Conservation (phyloP, 441 rosid genomes). For the Omphalea diandra region DNA sequence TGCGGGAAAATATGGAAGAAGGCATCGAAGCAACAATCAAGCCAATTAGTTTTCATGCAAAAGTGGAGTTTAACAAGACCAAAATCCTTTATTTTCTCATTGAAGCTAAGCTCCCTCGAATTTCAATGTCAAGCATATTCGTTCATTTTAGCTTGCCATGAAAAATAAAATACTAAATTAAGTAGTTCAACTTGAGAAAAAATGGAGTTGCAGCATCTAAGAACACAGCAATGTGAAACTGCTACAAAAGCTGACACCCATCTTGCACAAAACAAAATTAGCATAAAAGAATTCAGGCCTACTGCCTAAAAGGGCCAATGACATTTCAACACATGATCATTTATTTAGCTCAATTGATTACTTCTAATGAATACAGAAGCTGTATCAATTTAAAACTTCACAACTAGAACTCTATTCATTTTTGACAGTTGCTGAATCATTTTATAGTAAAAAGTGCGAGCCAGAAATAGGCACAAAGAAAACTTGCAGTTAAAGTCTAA, state of each 20-base stretch:
- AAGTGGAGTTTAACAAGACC: neutral
- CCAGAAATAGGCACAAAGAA: neutral
- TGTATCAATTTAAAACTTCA: constrained; percentile 6
- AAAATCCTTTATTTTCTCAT: constrained; percentile 6
- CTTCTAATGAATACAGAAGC: neutral
- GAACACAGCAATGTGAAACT: neutral
- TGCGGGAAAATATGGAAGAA: neutral
- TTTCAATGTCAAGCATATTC: neutral
- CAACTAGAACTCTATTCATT: neutral
- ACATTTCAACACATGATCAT: neutral
- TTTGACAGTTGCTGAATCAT: neutral
- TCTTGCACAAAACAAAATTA: neutral
- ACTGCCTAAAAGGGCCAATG: neutral
- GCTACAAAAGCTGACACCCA: neutral
- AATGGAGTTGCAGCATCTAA: neutral
- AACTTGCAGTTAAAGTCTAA: constrained; percentile 7
- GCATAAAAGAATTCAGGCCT: too few species aligned
- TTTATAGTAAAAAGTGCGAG: neutral
- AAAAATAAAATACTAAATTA: neutral
- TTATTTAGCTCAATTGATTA: neutral
- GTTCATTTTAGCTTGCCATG: neutral
- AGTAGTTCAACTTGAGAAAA: neutral
- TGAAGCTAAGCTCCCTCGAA: neutral
- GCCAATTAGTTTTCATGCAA: neutral
- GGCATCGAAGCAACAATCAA: constrained; percentile 1